Base-by-base conservation (phyloP, 2,329 filamentous ascomycete species). In the Alternaria incomplexa region DNA sequence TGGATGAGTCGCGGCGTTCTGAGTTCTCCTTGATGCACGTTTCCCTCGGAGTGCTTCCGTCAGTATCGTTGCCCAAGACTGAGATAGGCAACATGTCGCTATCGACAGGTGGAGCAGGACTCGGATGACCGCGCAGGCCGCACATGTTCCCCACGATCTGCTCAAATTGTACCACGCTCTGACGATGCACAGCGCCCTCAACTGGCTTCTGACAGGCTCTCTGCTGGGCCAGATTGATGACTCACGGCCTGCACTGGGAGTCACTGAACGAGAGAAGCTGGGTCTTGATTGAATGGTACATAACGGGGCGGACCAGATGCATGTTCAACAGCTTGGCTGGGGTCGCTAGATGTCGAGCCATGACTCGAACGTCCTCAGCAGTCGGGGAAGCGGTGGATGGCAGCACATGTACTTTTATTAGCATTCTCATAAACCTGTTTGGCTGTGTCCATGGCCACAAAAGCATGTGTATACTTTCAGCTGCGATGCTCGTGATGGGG, bases 361-460 rank as follows among this genome's bases (percentile, higher is more conserved):
- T 26, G 54, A 48, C 56, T 44, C 43, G 50, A 50, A 48, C 47
- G 62, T 56, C 47, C 48, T 54, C 30, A 54, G 58, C 36, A 28
- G 46, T 48, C 43, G 56, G 56, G 23, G 43, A 46, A 55, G 32
- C 43, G 51, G 56, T 58, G 44, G 58, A 52, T 51, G 67, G 65
- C 56, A 66, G 62, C 60, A 68, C 28, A 58, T 77, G 75, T 77
- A 78, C 69, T 74, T 75, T 66, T 74, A 76, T 59, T 70, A 73
- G 65, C 71, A 71, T 77, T 78, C 70, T 66, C 74, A 75, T 70
- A 70, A 67, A 75, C 65, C 52, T 56, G 51, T 45, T 60, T 55
- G 53, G 58, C 36, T 47, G 46, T 61, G 53, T 47, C 25, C 46
- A 13, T 46, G 52, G 61, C 61, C 43, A 45, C 23, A n/a, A 56